Evolutionary conservation across 164 flowering plant species (phyloP), one percentile per base, ranked within the genome.

Genomic region (Tetracentron sinense): DNA sequence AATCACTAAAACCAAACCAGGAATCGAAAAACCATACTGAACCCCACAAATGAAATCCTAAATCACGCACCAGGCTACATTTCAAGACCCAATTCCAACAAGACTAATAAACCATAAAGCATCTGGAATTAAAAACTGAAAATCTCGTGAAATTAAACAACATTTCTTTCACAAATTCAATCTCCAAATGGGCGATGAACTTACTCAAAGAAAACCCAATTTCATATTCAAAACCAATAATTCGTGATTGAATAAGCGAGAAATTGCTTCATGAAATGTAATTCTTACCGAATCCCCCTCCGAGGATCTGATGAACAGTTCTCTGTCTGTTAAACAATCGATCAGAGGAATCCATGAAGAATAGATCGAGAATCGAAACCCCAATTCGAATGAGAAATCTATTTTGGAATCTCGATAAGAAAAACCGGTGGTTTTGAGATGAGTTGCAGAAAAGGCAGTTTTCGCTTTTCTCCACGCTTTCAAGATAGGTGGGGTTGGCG

Each of bases 271-370:
- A n/a, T n/a, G n/a, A n/a, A n/a, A n/a, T n/a, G n/a, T n/a, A n/a
- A n/a, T n/a, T n/a, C n/a, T n/a, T n/a, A n/a, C n/a, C n/a, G n/a
- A 77, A 49, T 50, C 92, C 93, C 27, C 83, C 95, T 66, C 97
- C 99, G 55, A 94, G 85, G 63, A 89, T 81, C 72, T 91, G 77
- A 83, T 91, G 93, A 61, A 91, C 59, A 11, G 73, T 85, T 78
- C 81, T 76, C 50, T 83, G 78, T 72, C 89, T 75, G 62, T 80
- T 72, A 61, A 88, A 84, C 79, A 88, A 74, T 33, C 83, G 77
- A 75, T 69, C 77, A 2, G 90, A 70, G 17, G 91, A 80, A 74
- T 75, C 89, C 94, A 84, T n/a, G n/a, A n/a, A n/a, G n/a, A n/a
- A n/a, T n/a, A n/a, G n/a, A n/a, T 89, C 33, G 42, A 56, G 48